Percentiles rank a stretch among this genome's conserved stretches.
Conservation (phyloP, 2,329 filamentous ascomycete species). For the Spiromastix sp. region DNA sequence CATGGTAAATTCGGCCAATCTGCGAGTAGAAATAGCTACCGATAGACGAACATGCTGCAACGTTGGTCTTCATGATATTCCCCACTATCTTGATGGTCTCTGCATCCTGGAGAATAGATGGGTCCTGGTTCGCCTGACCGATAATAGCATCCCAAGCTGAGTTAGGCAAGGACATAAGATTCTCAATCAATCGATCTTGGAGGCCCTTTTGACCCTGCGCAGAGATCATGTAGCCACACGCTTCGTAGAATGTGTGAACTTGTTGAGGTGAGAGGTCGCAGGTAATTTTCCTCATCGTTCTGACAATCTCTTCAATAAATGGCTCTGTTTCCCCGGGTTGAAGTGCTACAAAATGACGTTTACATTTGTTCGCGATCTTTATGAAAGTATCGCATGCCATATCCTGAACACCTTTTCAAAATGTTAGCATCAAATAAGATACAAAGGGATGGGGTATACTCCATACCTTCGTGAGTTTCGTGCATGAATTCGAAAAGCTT, state of each 20-base stretch:
- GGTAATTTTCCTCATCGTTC: conserved; percentile 91
- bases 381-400: conserved; percentile 99
- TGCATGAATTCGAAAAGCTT: conserved; percentile 99
- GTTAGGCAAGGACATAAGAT: conserved; percentile 90
- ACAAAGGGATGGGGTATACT: background rate
- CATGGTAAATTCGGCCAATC: conserved; percentile 92
- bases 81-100: conserved; percentile 98
- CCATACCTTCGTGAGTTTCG: conserved; percentile 82
- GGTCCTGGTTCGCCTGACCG: conserved; percentile 71
- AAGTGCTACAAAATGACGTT: conserved; percentile 90
- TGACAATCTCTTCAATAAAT: conserved; percentile 97
- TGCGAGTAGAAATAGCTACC: conserved; percentile 97
- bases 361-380: conserved; percentile 97
- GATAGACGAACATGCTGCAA: conserved; percentile 94
- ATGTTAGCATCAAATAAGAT: background rate
- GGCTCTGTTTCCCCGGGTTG: conserved; percentile 91
- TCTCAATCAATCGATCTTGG: conserved; percentile 81
- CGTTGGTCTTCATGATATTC: conserved; percentile 99
- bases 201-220: conserved; percentile 91
- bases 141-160: conserved; percentile 95
- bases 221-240: conserved; percentile 97
- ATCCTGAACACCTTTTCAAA: conserved; percentile 70
- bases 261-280: conserved; percentile 92
- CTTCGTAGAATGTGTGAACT: conserved; percentile 97
- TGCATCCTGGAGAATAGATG: conserved; percentile 75